Evolutionary conservation across 352 stramenopile genomes (phyloP), one percentile per base, ranked within the genome.

Genomic region (Phytopythium sindhum): DNA sequence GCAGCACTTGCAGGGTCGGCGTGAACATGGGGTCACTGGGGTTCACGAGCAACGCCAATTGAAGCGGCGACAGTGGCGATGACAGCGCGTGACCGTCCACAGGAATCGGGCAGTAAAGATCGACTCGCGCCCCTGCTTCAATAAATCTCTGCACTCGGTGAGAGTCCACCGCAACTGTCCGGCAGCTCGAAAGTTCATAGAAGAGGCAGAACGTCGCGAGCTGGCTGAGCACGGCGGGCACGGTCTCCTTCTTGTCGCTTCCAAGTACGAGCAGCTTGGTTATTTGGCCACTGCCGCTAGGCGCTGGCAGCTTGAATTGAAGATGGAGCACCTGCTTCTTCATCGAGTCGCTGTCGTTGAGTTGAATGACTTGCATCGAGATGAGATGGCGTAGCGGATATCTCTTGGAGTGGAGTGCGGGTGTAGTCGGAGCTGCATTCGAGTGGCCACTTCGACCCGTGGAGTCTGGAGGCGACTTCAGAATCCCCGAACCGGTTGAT

Each of bases 151-250:
- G 63, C 9, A 91, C 26, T 72, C 48, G 65, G 63, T 29, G 74
- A 59, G 15, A 69, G 69, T 29, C 82, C 69, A 5, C 74, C 63
- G 1, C 57, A 67, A 14, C 78, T 62, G 7, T 28, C 17, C 55
- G n/a, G 24, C 55, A 60, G 37, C 37, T 39, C 8, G 55, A 48
- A 12, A 86, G 68, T 7, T 72, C 75, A n/a, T 76, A 77, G 23
- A 93, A 68, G 14, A 93, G 63, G 8, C 75, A 73, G 50, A 86
- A 79, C 2, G 84, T 91, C 26, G 84, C 77, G 14, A 91, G 67
- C 47, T 88, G 65, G 44, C 66, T 63, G 54, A 83, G 65, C 26
- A 90, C 64, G 44, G 61, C 61, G 29, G 77, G 68, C 9, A 78
- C 67, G 14, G 58, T 58, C n/a, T 84, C 76, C 14, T 57, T 64